A percentile compares a stretch with the other conserved stretches of the same genome.
Conservation (phyloP, 2,329 filamentous ascomycete genomes). For the Fusarium aywerte region DNA sequence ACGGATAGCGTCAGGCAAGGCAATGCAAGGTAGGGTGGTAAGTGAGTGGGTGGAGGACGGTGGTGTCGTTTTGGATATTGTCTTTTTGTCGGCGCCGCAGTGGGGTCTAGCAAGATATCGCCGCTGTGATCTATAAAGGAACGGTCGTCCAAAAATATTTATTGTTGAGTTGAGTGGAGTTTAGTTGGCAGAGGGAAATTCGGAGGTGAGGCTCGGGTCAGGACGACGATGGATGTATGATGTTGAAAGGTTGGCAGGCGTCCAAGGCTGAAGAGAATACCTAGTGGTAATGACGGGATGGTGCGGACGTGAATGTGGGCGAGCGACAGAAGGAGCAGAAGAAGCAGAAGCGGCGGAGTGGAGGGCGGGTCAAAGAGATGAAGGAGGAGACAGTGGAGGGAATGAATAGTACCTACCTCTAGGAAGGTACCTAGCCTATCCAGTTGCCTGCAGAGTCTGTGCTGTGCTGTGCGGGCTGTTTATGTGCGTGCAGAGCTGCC, state of each 20-base stretch:
- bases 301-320: slow-evolving; percentile 23
- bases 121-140: slow-evolving; percentile 29
- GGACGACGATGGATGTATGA: slow-evolving; percentile 28
- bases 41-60: slow-evolving; percentile 29
- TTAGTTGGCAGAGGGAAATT: neutral
- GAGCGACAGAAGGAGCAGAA: slow-evolving; percentile 2
- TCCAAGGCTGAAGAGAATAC: slow-evolving; percentile 38
- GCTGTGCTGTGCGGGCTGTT: slow-evolving; percentile 15
- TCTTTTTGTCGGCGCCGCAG: slow-evolving; percentile 41
- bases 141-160: slow-evolving; percentile 32
- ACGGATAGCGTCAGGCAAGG: slow-evolving; percentile 22
- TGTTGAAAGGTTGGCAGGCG: slow-evolving; percentile 31
- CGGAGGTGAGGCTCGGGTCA: neutral
- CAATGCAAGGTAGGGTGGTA: slow-evolving; percentile 9
- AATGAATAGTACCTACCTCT: slow-evolving; percentile 3
- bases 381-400: slow-evolving; percentile 39
- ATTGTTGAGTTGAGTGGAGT: slow-evolving; percentile 3
- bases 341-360: slow-evolving; percentile 23
- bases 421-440: neutral
- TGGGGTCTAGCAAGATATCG: slow-evolving; percentile 41
- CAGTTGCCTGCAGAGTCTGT: slow-evolving; percentile 26
- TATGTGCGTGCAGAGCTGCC: slow-evolving; percentile 7
- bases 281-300: slow-evolving; percentile 13
- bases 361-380: slow-evolving; percentile 38
- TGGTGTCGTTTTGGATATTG: slow-evolving; percentile 42